Conservation (phyloP, 176 grass and related monocot species). For the Hyparrhenia diplandra region DNA sequence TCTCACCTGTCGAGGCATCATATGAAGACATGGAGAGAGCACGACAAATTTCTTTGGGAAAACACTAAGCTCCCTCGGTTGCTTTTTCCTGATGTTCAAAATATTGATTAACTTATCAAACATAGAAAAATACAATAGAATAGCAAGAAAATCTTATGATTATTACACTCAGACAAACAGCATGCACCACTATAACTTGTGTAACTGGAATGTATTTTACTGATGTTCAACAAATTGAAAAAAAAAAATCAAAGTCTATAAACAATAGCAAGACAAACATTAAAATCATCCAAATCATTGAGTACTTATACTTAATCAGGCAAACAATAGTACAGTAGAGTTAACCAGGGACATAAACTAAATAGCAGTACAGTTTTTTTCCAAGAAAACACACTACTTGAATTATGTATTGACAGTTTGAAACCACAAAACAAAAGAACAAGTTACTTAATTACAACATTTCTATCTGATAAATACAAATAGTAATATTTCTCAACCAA, state of each 20-base stretch:
- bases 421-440: background rate
- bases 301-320: background rate
- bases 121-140: background rate
- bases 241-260: background rate
- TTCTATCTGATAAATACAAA: background rate
- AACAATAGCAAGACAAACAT: background rate
- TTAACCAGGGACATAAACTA: background rate
- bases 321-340: background rate
- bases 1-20: conserved; percentile 83
- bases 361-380: background rate
- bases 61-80: conserved; percentile 87
- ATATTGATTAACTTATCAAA: conserved; percentile 28
- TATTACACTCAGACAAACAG: background rate
- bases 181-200: background rate
- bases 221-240: conserved; percentile 23
- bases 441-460: background rate
- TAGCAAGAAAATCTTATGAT: background rate
- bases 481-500: background rate
- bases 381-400: background rate
- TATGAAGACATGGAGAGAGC: conserved; percentile 93
- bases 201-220: conserved; percentile 38
- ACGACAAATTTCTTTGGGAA: conserved; percentile 73
- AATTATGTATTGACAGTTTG: background rate
- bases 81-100: conserved; percentile 72
- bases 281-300: background rate